Conservation (phyloP, 1,284 basidiomycete genomes). For the Hortiboletus rubellus region DNA sequence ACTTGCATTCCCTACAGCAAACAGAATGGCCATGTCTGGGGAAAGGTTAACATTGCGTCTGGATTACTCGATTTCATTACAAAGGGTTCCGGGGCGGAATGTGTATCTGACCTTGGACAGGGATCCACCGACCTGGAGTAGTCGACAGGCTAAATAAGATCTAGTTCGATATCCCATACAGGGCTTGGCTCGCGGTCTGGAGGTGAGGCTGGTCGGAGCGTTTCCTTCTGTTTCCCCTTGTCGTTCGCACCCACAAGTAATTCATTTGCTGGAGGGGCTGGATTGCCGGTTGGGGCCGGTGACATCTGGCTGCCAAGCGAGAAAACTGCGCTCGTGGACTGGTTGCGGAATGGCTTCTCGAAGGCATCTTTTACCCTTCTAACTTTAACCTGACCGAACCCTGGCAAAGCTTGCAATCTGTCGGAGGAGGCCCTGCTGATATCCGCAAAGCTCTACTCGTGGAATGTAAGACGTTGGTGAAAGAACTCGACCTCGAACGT, state of each 20-base stretch:
- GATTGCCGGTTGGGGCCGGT: not conserved
- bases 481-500: conserved; percentile 34
- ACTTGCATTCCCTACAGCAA: not conserved
- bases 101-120: not conserved
- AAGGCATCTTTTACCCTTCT: conserved; percentile 78
- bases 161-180: conserved; percentile 61
- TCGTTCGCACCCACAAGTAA: conserved; percentile 9
- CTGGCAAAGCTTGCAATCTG: conserved; percentile 81
- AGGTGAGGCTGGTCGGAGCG: conserved; percentile 2
- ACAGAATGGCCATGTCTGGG: not conserved
- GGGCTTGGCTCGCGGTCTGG: conserved; percentile 41
- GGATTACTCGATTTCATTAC: not conserved
- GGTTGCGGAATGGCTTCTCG: conserved; percentile 72
- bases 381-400: conserved; percentile 94
- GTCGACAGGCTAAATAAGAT: conserved; percentile 23
- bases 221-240: conserved; percentile 26
- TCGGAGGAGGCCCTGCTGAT: conserved; percentile 75
- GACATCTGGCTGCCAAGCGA: conserved; percentile 31
- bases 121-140: not conserved
- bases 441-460: conserved; percentile 76
- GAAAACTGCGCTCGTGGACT: conserved; percentile 53
- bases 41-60: not conserved
- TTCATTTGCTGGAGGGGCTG: conserved; percentile 10
- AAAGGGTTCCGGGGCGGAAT: not conserved
- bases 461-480: conserved; percentile 9